A percentile compares a stretch with the other conserved stretches of the same genome.
Evolutionary conservation across 208 protist species (phyloP).

Genomic region (Acanthamoeba divionensis): DNA sequence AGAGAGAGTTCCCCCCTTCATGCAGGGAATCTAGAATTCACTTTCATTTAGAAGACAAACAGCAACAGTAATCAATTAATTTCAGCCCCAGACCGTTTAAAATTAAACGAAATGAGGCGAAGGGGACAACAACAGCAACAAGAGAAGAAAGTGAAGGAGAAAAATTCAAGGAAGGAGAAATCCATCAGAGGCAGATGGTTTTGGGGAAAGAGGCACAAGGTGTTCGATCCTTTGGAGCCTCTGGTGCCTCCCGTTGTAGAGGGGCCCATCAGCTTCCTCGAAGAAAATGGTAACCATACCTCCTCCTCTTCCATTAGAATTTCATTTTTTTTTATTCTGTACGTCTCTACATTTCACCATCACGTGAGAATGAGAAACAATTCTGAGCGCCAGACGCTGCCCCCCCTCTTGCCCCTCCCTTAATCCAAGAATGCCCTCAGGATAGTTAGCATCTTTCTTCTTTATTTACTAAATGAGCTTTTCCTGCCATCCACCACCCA

Average conservation of each 20-base stretch:
- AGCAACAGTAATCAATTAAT: too few species aligned
- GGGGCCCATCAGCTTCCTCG: background rate
- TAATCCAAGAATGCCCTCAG: background rate
- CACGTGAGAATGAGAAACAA: background rate
- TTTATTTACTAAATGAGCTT: background rate
- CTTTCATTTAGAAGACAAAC: too few species aligned
- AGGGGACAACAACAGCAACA: too few species aligned
- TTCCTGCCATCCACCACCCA: background rate
- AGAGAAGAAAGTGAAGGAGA: too few species aligned
- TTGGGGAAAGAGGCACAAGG: background rate
- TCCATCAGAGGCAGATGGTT: constrained; percentile 23
- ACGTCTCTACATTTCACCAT: background rate
- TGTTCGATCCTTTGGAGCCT: constrained; percentile 19
- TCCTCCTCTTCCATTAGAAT: background rate
- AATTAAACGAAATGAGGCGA: too few species aligned
- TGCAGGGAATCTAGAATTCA: too few species aligned
- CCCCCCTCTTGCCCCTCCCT: background rate
- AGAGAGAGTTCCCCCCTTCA: too few species aligned
- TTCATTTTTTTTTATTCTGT: background rate
- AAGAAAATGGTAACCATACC: background rate
- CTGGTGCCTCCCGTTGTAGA: constrained; percentile 12
- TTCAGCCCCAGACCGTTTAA: too few species aligned
- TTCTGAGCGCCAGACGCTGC: background rate
- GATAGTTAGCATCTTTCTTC: background rate
- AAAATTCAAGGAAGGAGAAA: too few species aligned